These are phyloP conservation scores for Melanomma pulvis-pyrius DNA, from an alignment of 495 filamentous ascomycete genomes.

Conservation along the genomic window DNA sequence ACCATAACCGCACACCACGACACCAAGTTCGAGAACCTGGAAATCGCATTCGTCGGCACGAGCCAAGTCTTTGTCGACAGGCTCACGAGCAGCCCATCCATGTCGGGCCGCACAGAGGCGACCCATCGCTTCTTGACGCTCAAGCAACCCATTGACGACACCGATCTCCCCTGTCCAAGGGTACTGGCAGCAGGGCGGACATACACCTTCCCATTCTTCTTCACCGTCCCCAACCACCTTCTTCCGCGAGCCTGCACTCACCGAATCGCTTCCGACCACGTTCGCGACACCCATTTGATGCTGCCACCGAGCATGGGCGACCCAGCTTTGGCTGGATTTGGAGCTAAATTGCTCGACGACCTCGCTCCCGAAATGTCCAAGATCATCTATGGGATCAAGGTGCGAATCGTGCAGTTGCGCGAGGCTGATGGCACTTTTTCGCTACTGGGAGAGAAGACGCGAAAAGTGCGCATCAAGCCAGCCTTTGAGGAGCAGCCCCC, in stretches of 20 bases:
- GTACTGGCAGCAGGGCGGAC: conserved; percentile 66
- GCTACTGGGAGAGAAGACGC: conserved; percentile 54
- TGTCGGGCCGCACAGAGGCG: conserved; percentile 56
- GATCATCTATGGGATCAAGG: conserved; percentile 74
- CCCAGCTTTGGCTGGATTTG: conserved; percentile 51
- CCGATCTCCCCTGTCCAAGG: conserved; percentile 68
- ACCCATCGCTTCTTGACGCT: conserved; percentile 75
- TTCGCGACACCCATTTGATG: conserved; percentile 72
- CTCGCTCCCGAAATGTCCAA: conserved; percentile 79
- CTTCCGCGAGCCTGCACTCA: conserved; percentile 64
- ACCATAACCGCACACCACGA: conserved; percentile 64
- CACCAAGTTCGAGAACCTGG: conserved; percentile 75
- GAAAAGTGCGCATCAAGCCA: conserved; percentile 79
- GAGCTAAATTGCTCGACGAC: conserved; percentile 67
- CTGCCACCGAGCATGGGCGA: conserved; percentile 84
- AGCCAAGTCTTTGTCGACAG: conserved; percentile 58
- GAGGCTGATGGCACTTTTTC: conserved; percentile 50
- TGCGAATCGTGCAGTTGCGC: conserved; percentile 50
- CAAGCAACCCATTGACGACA: conserved; percentile 72
- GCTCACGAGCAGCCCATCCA: conserved; percentile 49
- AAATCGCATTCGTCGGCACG: conserved; percentile 72
- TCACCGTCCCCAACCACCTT: conserved; percentile 78
- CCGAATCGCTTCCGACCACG: conserved; percentile 54
- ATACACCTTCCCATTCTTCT: conserved; percentile 82
- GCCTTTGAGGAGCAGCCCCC: conserved; percentile 74